Conservation (phyloP, 1,284 basidiomycete genomes). For the Papiliotrema nemorosa region DNA sequence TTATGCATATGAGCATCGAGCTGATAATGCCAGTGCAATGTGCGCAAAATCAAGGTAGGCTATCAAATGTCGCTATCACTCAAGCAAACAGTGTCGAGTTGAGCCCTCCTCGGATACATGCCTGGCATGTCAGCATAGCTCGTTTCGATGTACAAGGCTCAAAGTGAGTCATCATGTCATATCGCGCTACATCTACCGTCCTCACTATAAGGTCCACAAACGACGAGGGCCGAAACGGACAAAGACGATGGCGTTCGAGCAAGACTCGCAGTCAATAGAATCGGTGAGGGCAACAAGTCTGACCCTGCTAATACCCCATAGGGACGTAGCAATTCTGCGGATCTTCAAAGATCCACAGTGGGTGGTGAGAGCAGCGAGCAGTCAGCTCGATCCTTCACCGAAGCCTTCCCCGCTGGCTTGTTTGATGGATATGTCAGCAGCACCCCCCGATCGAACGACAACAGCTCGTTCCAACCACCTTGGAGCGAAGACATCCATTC, state of each 20-base stretch:
- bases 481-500: too few species aligned
- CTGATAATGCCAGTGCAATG: not conserved
- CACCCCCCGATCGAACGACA: too few species aligned
- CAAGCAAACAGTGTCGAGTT: not conserved
- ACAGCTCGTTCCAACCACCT: too few species aligned
- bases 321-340: too few species aligned
- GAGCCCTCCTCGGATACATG: not conserved
- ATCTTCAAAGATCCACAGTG: too few species aligned
- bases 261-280: not conserved
- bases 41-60: not conserved
- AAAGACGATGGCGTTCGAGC: not conserved
- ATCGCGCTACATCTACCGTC: not conserved
- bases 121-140: not conserved
- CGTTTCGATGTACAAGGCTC: not conserved
- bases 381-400: too few species aligned
- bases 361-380: too few species aligned
- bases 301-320: too few species aligned
- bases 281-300: too few species aligned
- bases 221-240: not conserved
- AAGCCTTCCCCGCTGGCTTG: too few species aligned
- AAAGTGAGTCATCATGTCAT: not conserved
- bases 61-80: not conserved
- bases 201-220: not conserved
- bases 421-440: too few species aligned
- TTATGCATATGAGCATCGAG: not conserved